These are phyloP conservation scores for Aspergillus sclerotiicarbonarius DNA, from an alignment of 495 filamentous ascomycete species.

Conservation along the genomic window DNA sequence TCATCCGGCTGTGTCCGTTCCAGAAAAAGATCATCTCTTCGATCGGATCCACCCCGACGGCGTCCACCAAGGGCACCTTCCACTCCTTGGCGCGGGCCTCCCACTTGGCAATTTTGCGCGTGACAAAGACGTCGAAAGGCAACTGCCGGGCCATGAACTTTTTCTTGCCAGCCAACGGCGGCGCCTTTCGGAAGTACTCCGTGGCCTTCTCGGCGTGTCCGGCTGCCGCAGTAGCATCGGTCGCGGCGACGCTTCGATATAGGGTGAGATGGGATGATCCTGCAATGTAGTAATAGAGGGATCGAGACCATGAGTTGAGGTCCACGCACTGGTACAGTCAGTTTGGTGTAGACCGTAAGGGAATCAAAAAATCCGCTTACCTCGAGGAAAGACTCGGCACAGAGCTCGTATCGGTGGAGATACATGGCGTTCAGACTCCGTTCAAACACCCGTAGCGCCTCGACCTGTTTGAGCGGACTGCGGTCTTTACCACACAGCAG, in stretches of 20 bases:
- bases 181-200: constrained; percentile 68
- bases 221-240: constrained; percentile 49
- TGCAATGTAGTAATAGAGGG: constrained; percentile 87
- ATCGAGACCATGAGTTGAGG: constrained; percentile 88
- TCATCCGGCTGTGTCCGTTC: constrained; percentile 80
- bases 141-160: constrained; percentile 84
- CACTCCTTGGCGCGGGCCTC: constrained; percentile 70
- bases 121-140: constrained; percentile 86
- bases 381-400: constrained; percentile 70
- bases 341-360: neutral
- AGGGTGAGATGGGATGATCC: constrained; percentile 73
- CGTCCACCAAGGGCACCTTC: constrained; percentile 72
- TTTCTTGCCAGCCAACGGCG: constrained; percentile 77
- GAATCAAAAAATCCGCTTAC: constrained; percentile 27
- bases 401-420: constrained; percentile 66
- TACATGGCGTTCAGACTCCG: constrained; percentile 77
- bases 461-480: constrained; percentile 81
- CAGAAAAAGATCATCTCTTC: constrained; percentile 98
- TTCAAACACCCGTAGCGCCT: constrained; percentile 80
- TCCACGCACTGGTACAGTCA: constrained; percentile 57
- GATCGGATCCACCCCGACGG: constrained; percentile 75
- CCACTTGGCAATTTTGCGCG: constrained; percentile 87
- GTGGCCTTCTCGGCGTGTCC: constrained; percentile 63
- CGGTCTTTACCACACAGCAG: constrained; percentile 56
- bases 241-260: constrained; percentile 58